These are phyloP conservation scores for Fusarium solani-melongenae DNA, from an alignment of 2,329 filamentous ascomycete genomes.

Conservation along the genomic window DNA sequence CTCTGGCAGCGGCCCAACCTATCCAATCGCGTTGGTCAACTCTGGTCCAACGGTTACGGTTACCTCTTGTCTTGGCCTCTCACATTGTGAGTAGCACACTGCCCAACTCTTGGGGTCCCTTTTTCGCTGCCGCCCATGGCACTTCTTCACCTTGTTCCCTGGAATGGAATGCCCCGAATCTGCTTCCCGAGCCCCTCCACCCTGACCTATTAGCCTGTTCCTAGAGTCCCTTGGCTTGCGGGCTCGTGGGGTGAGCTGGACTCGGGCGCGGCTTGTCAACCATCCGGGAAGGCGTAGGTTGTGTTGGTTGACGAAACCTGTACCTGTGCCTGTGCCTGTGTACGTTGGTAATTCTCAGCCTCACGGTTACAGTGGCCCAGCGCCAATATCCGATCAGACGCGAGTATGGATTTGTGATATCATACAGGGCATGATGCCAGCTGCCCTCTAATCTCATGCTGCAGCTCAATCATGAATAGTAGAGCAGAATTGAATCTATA, in stretches of 20 bases:
- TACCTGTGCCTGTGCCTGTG: background rate
- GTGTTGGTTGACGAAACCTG: background rate
- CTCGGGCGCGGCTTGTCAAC: constrained; percentile 1
- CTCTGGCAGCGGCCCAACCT: constrained; percentile 26
- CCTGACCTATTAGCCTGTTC: background rate
- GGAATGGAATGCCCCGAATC: constrained; percentile 19
- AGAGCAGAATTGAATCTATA: background rate
- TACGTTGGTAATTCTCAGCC: constrained; percentile 23
- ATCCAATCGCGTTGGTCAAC: constrained; percentile 27
- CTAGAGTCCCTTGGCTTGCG: background rate
- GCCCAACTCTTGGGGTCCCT: background rate
- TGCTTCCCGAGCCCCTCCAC: constrained; percentile 20
- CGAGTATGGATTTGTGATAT: background rate
- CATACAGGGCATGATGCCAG: constrained; percentile 5
- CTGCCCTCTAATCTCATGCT: constrained; percentile 5
- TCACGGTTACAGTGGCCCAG: constrained; percentile 19
- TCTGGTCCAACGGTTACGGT: constrained; percentile 34
- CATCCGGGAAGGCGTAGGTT: background rate
- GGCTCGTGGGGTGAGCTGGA: constrained; percentile 4
- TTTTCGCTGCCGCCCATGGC: background rate
- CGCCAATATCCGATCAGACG: constrained; percentile 2
- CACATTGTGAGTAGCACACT: background rate
- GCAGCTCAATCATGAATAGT: background rate
- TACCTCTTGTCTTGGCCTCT: constrained; percentile 14
- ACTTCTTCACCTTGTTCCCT: constrained; percentile 22